Evolutionary conservation across 2,329 filamentous ascomycete species (phyloP), one percentile per base, ranked within the genome.

Genomic region (Fusarium sp.): DNA sequence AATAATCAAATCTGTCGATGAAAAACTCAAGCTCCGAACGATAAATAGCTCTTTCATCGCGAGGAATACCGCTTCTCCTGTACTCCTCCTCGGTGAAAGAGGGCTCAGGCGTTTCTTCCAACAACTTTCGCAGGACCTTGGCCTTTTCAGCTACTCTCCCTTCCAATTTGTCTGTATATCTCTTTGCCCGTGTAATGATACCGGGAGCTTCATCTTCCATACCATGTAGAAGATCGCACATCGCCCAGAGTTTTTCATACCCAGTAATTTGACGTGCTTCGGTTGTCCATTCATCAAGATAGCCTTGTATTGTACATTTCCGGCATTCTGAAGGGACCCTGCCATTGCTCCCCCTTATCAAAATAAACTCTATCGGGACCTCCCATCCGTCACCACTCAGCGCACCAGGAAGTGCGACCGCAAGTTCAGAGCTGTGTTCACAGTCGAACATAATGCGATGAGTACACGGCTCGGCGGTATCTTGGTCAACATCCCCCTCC

Each of bases 371-470:
- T 3, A n/a, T 21, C 5, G 67, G 61, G 11, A 69, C 6, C 3
- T 58, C 16, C 18, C 14, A 2, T 27, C 38, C 21, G 11, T 37
- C 5, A 19, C 11, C 18, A 33, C 37, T 10, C 44, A 27, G 7
- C 57, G 48, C n/a, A 56, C 14, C 44, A n/a, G 44, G 44, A 46
- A 46, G 19, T 21, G 15, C 10, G 14, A 44, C 2, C 42, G 15
- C 10, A 23, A 65, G 56, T 23, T 29, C 37, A 16, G 39, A 16
- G 4, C 49, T 27, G 27, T 77, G 75, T 7, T 45, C 56, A 29
- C 75, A 77, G 1, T 41, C 54, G 54, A 74, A 52, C 21, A 76
- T 42, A 23, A 77, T 57, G 19, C 75, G 71, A 10, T 70, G 60
- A 16, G 37, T 10, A 35, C 75, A 77, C 5, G 64, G 51, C 5